Base-by-base conservation (phyloP, 345 rosid genomes). In the Laguncularia racemosa region DNA sequence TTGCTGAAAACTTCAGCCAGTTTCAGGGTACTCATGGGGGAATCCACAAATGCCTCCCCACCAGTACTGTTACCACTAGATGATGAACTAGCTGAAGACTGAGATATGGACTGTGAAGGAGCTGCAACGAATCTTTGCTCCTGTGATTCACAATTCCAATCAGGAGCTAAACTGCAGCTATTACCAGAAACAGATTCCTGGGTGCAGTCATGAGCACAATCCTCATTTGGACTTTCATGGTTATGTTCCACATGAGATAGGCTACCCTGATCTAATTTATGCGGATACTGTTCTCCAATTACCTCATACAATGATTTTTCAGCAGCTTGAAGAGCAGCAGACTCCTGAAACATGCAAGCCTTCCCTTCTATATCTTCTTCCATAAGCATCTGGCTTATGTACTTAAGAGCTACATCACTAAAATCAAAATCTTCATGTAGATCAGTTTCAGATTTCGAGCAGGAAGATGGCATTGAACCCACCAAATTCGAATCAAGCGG, bases 311-410 rank as follows among this genome's bases (percentile, higher is more conserved):
- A 75, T 0, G 92, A 74, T 56, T 75, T 75, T 75, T 85, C 92
- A 2, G 85, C 81, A 38, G 79, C 88, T 59, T 78, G 86, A 50
- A 85, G 84, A 13, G 82, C 88, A 0, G 82, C 70, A 14, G 86
- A 80, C 64, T 78, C 88, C 50, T 78, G 85, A 68, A 82, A 71
- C 86, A 76, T 80, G 55, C 79, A 74, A 2, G 75, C 45, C 66
- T 78, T 82, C 70, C 76, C 88, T 58, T 72, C 85, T 67, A 73
- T 79, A 59, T 81, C 87, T 66, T 79, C 87, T 69, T 85, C 92
- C 92, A 85, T 72, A 44, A 85, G 86, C 57, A 85, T 82, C 66
- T 74, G 60, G 38, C 5, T 74, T 13, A 85, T 85, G 60, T 78
- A 82, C 67, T 65, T 74, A 1, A 85, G 81, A 70, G 73, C 84